Evolutionary conservation across 495 filamentous ascomycete species (phyloP), one percentile per base, ranked within the genome.

Genomic region (Neurospora tetraspora): DNA sequence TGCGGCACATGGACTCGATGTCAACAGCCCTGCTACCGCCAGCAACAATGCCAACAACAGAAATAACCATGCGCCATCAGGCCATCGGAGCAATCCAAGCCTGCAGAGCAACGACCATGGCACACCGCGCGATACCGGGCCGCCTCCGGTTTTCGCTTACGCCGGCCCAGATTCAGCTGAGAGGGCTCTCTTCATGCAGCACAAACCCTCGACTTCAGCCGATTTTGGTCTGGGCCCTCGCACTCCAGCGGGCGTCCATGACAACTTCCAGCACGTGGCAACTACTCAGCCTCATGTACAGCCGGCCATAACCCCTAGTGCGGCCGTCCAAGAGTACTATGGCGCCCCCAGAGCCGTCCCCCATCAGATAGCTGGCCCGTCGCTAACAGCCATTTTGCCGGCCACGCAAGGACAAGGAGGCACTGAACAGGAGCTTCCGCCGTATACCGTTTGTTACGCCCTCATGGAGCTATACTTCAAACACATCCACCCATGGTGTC

Each of bases 401-500:
- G 80, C 81, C 40, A 75, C 72, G 20, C 78, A 79, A 73, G 73
- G 75, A 20, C 86, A 79, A 77, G 83, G 82, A 69, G 70, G 86
- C 10, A 77, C 89, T 6, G 92, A 94, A 74, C 85, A 92, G 69
- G 92, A 94, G 73, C 87, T 96, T 20, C 94, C 94, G 1, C 93
- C 94, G 7, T 94, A 96, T 73, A 92, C 95, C 80, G 79, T 97
- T 23, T 81, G 96, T 8, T 96, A 93, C 74, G 89, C 91, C 2
- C 82, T 97, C 34, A 91, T 92, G 8, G 92, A 96, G 77, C 84
- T 96, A 3, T 97, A 94, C 80, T 97, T 97, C 80, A 92, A 95
- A 75, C 92, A 96, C 74, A 89, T 97, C 78, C 94, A 96, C 78
- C 91, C 92, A 0, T 96, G 93, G 91, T 96, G 92, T 81, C 94